Conservation (phyloP, 352 stramenopile genomes). For the Pythium rhizo-oryzae region DNA sequence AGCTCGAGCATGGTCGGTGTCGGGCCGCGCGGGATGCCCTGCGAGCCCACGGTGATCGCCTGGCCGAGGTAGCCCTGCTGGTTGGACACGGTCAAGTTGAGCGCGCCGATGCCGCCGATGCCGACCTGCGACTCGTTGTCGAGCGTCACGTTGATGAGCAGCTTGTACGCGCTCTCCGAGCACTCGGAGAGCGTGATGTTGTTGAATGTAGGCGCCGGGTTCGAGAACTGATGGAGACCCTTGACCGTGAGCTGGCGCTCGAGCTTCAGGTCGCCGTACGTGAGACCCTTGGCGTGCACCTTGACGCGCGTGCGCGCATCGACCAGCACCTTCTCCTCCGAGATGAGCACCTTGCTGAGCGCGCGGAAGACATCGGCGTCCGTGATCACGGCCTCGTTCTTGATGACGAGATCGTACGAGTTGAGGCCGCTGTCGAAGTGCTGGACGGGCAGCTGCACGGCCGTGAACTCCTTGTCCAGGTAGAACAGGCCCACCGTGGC, state of each 20-base stretch:
- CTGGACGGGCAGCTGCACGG: conserved; percentile 5
- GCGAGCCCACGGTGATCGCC: conserved; percentile 7
- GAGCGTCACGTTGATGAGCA: conserved; percentile 29
- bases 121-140: conserved; percentile 27
- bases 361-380: conserved; percentile 15
- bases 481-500: conserved; percentile 13
- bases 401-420: conserved; percentile 22
- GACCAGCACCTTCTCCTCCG: conserved; percentile 16
- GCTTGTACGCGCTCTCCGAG: conserved; percentile 10
- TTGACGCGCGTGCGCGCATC: conserved; percentile 6
- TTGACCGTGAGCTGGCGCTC: conserved; percentile 19
- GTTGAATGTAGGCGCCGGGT: conserved; percentile 18
- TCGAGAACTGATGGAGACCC: conserved; percentile 21
- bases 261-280: conserved; percentile 17
- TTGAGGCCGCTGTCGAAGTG: conserved; percentile 12
- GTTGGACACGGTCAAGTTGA: conserved; percentile 28
- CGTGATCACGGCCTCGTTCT: conserved; percentile 11
- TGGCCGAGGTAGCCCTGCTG: conserved; percentile 22
- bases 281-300: conserved; percentile 13
- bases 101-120: conserved; percentile 19
- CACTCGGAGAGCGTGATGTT: conserved; percentile 26
- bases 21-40: conserved; percentile 16
- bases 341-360: conserved; percentile 20
- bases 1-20: conserved; percentile 12
- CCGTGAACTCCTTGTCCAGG: conserved; percentile 16